Percentiles rank a stretch among this genome's conserved stretches.
Conservation (phyloP, 805 yeast genomes). For the Grigorovia yakushimaensis region DNA sequence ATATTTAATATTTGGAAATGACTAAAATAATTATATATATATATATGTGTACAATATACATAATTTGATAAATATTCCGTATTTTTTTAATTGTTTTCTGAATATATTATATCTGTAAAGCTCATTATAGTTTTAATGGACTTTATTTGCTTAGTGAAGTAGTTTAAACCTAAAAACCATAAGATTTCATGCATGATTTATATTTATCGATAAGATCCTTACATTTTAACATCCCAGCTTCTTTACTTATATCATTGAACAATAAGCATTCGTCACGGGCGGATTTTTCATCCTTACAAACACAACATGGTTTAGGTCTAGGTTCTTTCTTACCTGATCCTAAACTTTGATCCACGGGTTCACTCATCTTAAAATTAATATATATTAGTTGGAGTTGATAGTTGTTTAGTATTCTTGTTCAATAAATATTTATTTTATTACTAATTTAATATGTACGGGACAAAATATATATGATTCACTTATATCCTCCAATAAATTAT, state of each 20-base stretch:
- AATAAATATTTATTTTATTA: too few species aligned
- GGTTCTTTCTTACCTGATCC: constrained; percentile 1
- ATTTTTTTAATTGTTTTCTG: too few species aligned
- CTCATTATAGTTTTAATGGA: too few species aligned
- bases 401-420: too few species aligned
- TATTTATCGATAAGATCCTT: constrained; percentile 58
- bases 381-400: too few species aligned
- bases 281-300: constrained; percentile 76
- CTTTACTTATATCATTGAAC: constrained; percentile 68
- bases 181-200: constrained; percentile 86
- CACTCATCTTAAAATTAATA: constrained; percentile 4
- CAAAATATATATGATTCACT: too few species aligned
- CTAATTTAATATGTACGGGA: too few species aligned
- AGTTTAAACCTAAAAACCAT: constrained; percentile 48
- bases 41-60: too few species aligned
- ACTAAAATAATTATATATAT: too few species aligned
- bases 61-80: too few species aligned
- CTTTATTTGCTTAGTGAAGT: not conserved
- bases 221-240: constrained; percentile 47
- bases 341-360: constrained; percentile 4
- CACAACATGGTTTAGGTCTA: constrained; percentile 95
- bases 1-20: too few species aligned
- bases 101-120: not conserved
- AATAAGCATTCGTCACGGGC: constrained; percentile 81
- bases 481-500: too few species aligned